These are phyloP conservation scores for Aspergillus ibericus DNA, from an alignment of 2,329 filamentous ascomycete species.

Conservation along the genomic window DNA sequence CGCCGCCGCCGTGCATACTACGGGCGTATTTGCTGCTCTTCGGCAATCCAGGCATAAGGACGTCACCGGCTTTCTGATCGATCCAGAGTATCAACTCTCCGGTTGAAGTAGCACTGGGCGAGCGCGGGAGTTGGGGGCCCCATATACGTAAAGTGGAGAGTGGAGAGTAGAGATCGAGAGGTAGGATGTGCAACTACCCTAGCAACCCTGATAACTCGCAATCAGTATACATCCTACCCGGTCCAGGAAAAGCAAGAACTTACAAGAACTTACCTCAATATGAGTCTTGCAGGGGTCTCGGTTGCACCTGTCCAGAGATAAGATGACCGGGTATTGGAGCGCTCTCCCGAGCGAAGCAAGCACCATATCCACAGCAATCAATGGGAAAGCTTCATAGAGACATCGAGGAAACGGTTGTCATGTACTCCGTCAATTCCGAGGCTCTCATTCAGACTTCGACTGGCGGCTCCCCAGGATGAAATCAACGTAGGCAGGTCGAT, in stretches of 20 bases:
- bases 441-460: constrained; percentile 19
- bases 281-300: neutral
- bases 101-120: neutral
- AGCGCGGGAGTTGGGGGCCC: neutral
- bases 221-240: neutral
- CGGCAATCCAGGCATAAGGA: neutral
- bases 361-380: no score
- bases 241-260: neutral
- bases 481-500: constrained; percentile 72
- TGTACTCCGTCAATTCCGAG: constrained; percentile 16
- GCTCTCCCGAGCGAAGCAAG: neutral
- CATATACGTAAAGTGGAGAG: neutral
- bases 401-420: neutral
- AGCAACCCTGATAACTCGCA: neutral
- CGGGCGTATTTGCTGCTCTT: neutral
- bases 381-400: neutral
- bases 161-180: neutral
- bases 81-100: neutral
- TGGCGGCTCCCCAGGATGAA: constrained; percentile 56
- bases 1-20: neutral
- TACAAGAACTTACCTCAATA: neutral
- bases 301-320: neutral
- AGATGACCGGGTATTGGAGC: neutral
- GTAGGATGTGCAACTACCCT: neutral
- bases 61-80: neutral